These are phyloP conservation scores for Clonostachys solani DNA, from an alignment of 2,329 filamentous ascomycete species.

Conservation along the genomic window DNA sequence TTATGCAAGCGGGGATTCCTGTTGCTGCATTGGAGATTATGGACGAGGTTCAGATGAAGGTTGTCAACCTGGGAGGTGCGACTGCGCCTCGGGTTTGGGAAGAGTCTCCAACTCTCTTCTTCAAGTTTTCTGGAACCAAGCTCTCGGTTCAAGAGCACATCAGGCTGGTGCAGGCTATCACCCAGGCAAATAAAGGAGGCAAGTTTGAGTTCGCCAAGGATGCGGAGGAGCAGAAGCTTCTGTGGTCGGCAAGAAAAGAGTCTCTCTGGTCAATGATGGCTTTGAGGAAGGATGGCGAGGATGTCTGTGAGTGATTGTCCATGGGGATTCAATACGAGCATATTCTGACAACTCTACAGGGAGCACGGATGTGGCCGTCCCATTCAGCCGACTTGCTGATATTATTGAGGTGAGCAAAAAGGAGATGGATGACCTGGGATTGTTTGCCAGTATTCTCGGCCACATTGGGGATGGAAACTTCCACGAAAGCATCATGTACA, in stretches of 20 bases:
- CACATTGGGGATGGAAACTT: conserved; percentile 96
- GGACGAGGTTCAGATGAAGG: conserved; percentile 84
- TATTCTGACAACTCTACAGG: conserved; percentile 26
- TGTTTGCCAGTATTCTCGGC: conserved; percentile 84
- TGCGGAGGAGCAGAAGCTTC: conserved; percentile 64
- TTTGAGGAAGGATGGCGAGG: conserved; percentile 59
- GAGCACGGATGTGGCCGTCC: conserved; percentile 83
- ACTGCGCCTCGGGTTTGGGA: conserved; percentile 68
- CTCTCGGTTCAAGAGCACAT: conserved; percentile 78
- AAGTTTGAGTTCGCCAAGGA: conserved; percentile 75
- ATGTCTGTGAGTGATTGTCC: conserved; percentile 58
- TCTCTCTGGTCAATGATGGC: conserved; percentile 81
- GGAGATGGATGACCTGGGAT: conserved; percentile 78
- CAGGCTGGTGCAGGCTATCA: conserved; percentile 61
- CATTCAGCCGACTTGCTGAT: conserved; percentile 69
- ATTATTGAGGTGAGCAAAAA: conserved; percentile 82
- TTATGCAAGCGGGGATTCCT: conserved; percentile 72
- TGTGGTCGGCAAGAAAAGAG: conserved; percentile 81
- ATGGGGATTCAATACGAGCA: background rate
- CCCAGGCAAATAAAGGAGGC: conserved; percentile 58
- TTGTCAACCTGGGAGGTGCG: conserved; percentile 71
- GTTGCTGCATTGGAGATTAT: conserved; percentile 80
- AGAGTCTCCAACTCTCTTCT: conserved; percentile 74
- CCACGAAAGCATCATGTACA: conserved; percentile 88
- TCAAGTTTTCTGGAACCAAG: conserved; percentile 81